phyloP scores from a whole-genome alignment of 2,329 filamentous ascomycete species.

The Aureobasidium subglaciale region DNA sequence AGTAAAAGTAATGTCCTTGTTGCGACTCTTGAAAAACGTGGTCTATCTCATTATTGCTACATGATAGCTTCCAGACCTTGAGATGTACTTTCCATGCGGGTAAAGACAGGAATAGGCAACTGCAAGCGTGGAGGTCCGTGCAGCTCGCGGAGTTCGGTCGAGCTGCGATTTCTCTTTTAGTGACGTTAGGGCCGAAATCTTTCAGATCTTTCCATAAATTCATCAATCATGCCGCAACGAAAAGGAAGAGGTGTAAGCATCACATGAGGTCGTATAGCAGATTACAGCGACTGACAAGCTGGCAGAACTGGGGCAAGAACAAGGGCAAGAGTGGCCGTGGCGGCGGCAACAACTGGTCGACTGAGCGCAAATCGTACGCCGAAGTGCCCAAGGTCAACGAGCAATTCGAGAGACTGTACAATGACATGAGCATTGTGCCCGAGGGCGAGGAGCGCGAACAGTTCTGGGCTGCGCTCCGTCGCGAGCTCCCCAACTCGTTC shows the following conservation, averaged over 20 bases:
- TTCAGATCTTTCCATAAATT: background rate
- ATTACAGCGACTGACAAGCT: background rate
- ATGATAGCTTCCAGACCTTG: background rate
- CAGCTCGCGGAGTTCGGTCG: background rate
- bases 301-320: slow-evolving; percentile 8
- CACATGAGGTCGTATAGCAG: too few species aligned
- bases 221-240: slow-evolving; percentile 8
- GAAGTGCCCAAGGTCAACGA: slow-evolving; percentile 73
- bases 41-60: background rate
- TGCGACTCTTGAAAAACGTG: background rate
- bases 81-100: background rate
- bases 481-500: slow-evolving; percentile 93
- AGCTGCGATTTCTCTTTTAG: slow-evolving; percentile 7
- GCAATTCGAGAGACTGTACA: slow-evolving; percentile 81
- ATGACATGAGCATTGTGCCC: slow-evolving; percentile 64
- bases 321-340: slow-evolving; percentile 26
- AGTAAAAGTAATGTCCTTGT: background rate
- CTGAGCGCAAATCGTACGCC: slow-evolving; percentile 44
- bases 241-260: slow-evolving; percentile 4
- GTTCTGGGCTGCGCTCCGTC: slow-evolving; percentile 78
- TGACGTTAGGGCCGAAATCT: slow-evolving; percentile 3
- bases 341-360: slow-evolving; percentile 30
- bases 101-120: background rate
- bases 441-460: slow-evolving; percentile 64
- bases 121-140: background rate